These are phyloP conservation scores for Neonectria punicea DNA, from an alignment of 2,329 filamentous ascomycete genomes.

Conservation along the genomic window DNA sequence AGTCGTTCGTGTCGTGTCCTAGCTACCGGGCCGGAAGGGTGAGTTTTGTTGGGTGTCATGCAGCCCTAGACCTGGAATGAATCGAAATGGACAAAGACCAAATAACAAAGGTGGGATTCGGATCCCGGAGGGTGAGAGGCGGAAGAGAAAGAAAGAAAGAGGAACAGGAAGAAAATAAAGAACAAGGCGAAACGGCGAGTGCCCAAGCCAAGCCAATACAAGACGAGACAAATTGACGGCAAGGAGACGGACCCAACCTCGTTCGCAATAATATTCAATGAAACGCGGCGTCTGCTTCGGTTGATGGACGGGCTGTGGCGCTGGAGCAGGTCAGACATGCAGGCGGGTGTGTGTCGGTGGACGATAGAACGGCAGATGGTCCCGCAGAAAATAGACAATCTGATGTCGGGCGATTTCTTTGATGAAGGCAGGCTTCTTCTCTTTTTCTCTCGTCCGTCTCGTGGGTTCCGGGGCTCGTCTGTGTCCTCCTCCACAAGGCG, in stretches of 20 bases:
- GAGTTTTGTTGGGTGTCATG: not conserved
- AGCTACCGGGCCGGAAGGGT: not conserved
- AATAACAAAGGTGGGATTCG: not conserved
- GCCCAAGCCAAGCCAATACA: not conserved
- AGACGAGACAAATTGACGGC: not conserved
- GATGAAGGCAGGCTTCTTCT: not conserved
- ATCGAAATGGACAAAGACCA: not conserved
- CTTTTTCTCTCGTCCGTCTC: not conserved
- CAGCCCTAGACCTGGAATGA: not conserved
- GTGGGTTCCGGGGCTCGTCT: not conserved
- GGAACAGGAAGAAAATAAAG: not conserved
- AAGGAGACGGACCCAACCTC: not conserved
- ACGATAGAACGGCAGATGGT: not conserved
- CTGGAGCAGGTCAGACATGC: constrained; percentile 11
- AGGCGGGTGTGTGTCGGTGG: not conserved
- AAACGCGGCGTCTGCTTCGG: constrained; percentile 1
- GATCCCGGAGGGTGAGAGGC: not conserved
- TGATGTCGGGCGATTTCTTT: too few species aligned
- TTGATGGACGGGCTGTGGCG: not conserved
- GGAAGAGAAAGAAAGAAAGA: not conserved
- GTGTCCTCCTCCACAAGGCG: not conserved
- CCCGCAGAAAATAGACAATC: not conserved
- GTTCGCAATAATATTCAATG: not conserved
- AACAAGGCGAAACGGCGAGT: not conserved
- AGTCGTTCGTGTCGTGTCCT: not conserved